These are phyloP conservation scores for Tylopilus vinaceipallidus DNA, from an alignment of 768 basidiomycete species.

Conservation along the genomic window DNA sequence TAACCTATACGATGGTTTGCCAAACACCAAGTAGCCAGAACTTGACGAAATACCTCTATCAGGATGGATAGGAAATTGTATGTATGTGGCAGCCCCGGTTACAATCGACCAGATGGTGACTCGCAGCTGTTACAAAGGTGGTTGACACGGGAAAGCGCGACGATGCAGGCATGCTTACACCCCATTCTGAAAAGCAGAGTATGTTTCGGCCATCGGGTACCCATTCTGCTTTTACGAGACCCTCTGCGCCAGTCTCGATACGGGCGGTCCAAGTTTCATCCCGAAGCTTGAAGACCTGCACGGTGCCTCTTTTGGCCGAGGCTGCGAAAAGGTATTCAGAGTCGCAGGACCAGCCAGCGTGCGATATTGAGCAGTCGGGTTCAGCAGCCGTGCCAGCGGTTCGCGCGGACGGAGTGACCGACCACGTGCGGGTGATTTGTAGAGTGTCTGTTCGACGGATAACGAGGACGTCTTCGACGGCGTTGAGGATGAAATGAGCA, in stretches of 20 bases:
- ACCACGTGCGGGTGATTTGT: constrained; percentile 80
- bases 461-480: constrained; percentile 75
- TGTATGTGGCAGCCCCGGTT: constrained; percentile 73
- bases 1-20: constrained; percentile 48
- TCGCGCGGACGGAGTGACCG: constrained; percentile 54
- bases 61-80: constrained; percentile 82
- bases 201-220: constrained; percentile 80
- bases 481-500: constrained; percentile 81
- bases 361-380: constrained; percentile 55
- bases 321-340: constrained; percentile 84
- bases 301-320: constrained; percentile 66
- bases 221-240: constrained; percentile 88
- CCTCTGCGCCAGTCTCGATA: constrained; percentile 80
- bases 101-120: constrained; percentile 84
- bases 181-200: constrained; percentile 91
- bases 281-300: constrained; percentile 75
- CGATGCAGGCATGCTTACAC: constrained; percentile 54
- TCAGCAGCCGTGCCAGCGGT: constrained; percentile 43
- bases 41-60: constrained; percentile 56
- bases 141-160: constrained; percentile 1
- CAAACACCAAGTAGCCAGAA: background rate
- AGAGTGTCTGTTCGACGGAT: constrained; percentile 83
- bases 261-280: constrained; percentile 78
- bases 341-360: constrained; percentile 84
- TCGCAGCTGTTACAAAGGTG: constrained; percentile 54